Base-by-base conservation (phyloP, 2,329 filamentous ascomycete genomes). In the Alternaria panax region DNA sequence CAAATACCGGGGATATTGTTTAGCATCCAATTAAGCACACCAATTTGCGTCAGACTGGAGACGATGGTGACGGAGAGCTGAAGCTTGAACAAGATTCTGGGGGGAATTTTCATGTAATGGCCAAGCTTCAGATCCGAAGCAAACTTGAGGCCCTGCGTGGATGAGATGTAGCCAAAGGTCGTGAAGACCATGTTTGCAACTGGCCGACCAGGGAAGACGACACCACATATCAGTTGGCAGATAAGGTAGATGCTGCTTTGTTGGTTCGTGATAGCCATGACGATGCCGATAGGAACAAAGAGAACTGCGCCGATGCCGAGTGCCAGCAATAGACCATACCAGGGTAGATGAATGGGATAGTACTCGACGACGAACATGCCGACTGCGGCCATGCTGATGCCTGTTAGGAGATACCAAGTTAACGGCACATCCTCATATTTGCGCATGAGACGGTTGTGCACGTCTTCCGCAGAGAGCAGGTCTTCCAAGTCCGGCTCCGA, bases 131-230 rank as follows among this genome's bases (percentile, higher is more conserved):
- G 84, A 75, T 96, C 92, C 2, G 91, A 89, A 1, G 91, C 90
- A 74, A 96, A 96, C 74, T 96, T 95, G 76, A 96, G 90, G 27
- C 92, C 92, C 79, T 96, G 92, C 0, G 92, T 91, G 0, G 91
- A 93, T 5, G 91, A 93, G 72, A 95, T 95, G 59, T 95, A 96
- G 62, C 92, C 92, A 75, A 95, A 96, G 0, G 92, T 95, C 47
- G 94, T 92, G 70, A 96, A 96, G 34, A 96, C 91, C 92, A 96
- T 96, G 77, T 96, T 95, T 51, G 92, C 92, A 11, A 96, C 91
- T 1, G 92, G 92, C 1, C 90, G 89, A 27, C 92, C 92, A 0
- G 92, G 92, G 74, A 96, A 96, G 16, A 92, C 83, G 51, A 86
- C 88, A 54, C 92, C 92, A 64, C 91, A 94, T 64, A 95, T 89